These are phyloP conservation scores for Myriosclerotinia scirpicola DNA, from an alignment of 2,329 filamentous ascomycete species.

Conservation along the genomic window DNA sequence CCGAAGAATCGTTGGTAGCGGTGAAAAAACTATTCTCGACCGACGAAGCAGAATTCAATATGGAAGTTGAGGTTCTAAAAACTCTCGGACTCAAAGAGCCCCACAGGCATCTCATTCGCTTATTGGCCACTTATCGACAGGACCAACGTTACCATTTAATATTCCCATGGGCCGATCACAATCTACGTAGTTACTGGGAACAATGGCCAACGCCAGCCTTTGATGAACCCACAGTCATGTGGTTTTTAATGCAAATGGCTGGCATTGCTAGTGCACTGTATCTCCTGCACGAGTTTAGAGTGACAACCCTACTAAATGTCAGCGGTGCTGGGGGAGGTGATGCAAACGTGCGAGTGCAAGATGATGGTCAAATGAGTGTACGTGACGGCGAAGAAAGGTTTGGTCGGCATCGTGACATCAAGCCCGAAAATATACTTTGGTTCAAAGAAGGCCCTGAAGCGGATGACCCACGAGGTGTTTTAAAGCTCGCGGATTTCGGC, in stretches of 20 bases:
- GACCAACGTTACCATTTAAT: slow-evolving; percentile 36
- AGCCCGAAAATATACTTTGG: slow-evolving; percentile 34
- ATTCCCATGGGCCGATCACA: slow-evolving; percentile 38
- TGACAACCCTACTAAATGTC: slow-evolving; percentile 19
- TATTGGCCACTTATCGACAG: slow-evolving; percentile 37
- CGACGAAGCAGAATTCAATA: slow-evolving; percentile 27
- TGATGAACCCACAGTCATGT: slow-evolving; percentile 29
- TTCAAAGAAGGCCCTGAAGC: slow-evolving; percentile 38
- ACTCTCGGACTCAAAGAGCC: slow-evolving; percentile 23
- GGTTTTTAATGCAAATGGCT: slow-evolving; percentile 38
- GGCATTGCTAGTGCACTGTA: slow-evolving; percentile 36
- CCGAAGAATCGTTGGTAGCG: slow-evolving; percentile 28
- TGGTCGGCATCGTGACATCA: slow-evolving; percentile 37
- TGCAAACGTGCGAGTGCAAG: slow-evolving; percentile 12
- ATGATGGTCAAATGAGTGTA: slow-evolving; percentile 21
- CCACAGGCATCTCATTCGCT: slow-evolving; percentile 36
- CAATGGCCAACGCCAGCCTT: slow-evolving; percentile 24
- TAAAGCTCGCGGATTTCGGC: slow-evolving; percentile 33
- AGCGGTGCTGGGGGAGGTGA: slow-evolving; percentile 22
- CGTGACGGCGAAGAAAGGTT: slow-evolving; percentile 31
- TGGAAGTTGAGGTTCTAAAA: slow-evolving; percentile 27
- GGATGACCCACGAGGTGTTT: slow-evolving; percentile 21
- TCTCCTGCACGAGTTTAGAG: slow-evolving; percentile 35
- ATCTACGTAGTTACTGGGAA: slow-evolving; percentile 38
- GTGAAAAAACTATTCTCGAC: slow-evolving; percentile 29